Base-by-base conservation (phyloP, 441 rosid species). In the Euphorbia corollata region DNA sequence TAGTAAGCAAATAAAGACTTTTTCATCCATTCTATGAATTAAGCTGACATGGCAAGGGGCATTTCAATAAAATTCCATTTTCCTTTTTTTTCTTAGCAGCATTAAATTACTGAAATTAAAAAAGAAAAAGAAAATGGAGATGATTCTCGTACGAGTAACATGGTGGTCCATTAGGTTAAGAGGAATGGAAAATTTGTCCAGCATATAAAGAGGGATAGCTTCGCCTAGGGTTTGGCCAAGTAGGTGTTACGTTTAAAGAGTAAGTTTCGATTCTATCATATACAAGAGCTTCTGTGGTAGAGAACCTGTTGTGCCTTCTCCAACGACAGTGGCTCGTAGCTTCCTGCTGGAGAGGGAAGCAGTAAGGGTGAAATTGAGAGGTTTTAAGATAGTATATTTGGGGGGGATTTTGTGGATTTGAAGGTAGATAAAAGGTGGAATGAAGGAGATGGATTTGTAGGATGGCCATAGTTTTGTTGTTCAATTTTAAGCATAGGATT, bases 111-210 rank as follows among this genome's bases (percentile, higher is more conserved):
- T n/a, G n/a, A n/a, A n/a, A n/a, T n/a, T n/a, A n/a, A n/a, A n/a
- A n/a, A n/a, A n/a, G n/a, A n/a, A n/a, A n/a, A n/a, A n/a, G 0
- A 89, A 87, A 8, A 89, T 89, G 12, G 92, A 87, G 73, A 87
- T 78, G 65, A 87, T 82, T 67, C 74, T 78, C 89, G 85, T 87
- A 69, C 74, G 74, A 59, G 87, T 85, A 68, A 85, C 90, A 22
- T 68, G 84, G 59, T 88, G 87, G 74, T 85, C 88, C 64, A 87
- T 68, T 76, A 87, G 84, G 60, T 73, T 66, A 43, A 51, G 73
- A 22, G 90, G 92, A 75, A 87, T 77, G 30, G 74, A 71, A 81
- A 85, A 87, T 76, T 85, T 88, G 13, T 82, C 87, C 3, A 87
- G 48, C 92, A 87, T 85, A 71, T 87, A 85, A 19, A 87, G 76